These are phyloP conservation scores for Mucor saturninus DNA, from an alignment of 371 early-diverging fungal genomes.

Conservation along the genomic window DNA sequence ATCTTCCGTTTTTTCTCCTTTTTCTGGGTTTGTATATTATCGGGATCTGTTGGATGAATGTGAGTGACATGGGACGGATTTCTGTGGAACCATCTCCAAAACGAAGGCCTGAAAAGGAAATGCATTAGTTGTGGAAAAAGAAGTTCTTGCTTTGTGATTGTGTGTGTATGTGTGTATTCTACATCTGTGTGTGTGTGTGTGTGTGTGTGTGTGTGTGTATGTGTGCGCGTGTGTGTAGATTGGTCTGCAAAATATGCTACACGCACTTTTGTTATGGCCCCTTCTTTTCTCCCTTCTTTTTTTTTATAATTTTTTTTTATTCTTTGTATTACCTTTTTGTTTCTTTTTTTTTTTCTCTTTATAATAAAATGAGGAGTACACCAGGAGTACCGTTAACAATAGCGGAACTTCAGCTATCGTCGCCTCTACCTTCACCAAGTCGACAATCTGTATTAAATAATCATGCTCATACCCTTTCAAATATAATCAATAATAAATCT, in stretches of 20 bases:
- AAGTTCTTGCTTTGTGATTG: too few relatives aligned
- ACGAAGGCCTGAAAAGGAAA: too few relatives aligned
- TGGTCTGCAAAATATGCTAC: not conserved
- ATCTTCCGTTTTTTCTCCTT: too few relatives aligned
- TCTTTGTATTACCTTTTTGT: slow-evolving; percentile 1
- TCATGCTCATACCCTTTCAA: slow-evolving; percentile 11
- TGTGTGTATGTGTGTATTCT: too few relatives aligned
- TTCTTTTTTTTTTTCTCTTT: not conserved
- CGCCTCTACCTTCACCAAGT: slow-evolving; percentile 32
- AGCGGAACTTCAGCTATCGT: slow-evolving; percentile 30
- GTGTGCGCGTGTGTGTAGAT: too few relatives aligned
- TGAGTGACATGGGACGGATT: too few relatives aligned
- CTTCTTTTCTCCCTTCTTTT: not conserved
- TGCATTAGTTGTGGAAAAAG: too few relatives aligned
- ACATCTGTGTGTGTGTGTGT: too few relatives aligned
- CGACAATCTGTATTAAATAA: slow-evolving; percentile 15
- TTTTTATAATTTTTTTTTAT: not conserved
- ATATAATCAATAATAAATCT: not conserved
- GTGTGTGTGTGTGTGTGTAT: too few relatives aligned
- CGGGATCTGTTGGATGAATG: too few relatives aligned
- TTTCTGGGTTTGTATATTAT: too few relatives aligned
- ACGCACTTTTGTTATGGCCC: not conserved
- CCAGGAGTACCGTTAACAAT: slow-evolving; percentile 28
- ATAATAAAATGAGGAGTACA: slow-evolving; percentile 20
- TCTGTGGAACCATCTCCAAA: too few relatives aligned